Evolutionary conservation across 352 stramenopile genomes (phyloP).

Genomic region (Pythium dissimile): DNA sequence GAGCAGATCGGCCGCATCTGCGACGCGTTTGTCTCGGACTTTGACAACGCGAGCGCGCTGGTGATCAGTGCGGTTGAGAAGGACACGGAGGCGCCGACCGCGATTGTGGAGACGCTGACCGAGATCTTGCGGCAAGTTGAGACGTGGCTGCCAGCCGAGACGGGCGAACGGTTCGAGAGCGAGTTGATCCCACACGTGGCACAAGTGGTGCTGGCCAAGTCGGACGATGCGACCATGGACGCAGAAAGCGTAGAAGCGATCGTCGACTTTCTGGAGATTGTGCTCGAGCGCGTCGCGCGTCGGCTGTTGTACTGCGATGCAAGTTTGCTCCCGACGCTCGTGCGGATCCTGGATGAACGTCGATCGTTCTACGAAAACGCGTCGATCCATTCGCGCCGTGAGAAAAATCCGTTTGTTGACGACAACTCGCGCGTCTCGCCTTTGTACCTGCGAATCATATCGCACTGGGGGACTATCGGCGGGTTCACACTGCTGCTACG

Average conservation of each 20-base stretch:
- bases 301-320: conserved; percentile 36
- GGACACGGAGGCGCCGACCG: conserved; percentile 14
- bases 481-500: conserved; percentile 54
- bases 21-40: conserved; percentile 42
- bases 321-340: conserved; percentile 39
- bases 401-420: conserved; percentile 1
- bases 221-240: conserved; percentile 23
- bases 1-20: conserved; percentile 20
- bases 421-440: conserved; percentile 21
- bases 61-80: conserved; percentile 45
- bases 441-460: conserved; percentile 48
- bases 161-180: conserved; percentile 37
- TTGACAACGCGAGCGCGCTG: conserved; percentile 42
- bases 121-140: conserved; percentile 19
- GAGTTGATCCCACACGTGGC: conserved; percentile 60
- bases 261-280: conserved; percentile 50
- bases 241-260: conserved; percentile 23
- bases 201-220: conserved; percentile 39
- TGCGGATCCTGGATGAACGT: conserved; percentile 56
- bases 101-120: neutral
- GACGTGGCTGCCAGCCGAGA: conserved; percentile 20
- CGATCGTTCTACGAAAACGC: conserved; percentile 52
- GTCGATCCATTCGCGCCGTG: neutral
- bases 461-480: conserved; percentile 45
- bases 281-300: conserved; percentile 28